Evolutionary conservation across 495 filamentous ascomycete species (phyloP).

Genomic region (Beverwykella pulmonaria): DNA sequence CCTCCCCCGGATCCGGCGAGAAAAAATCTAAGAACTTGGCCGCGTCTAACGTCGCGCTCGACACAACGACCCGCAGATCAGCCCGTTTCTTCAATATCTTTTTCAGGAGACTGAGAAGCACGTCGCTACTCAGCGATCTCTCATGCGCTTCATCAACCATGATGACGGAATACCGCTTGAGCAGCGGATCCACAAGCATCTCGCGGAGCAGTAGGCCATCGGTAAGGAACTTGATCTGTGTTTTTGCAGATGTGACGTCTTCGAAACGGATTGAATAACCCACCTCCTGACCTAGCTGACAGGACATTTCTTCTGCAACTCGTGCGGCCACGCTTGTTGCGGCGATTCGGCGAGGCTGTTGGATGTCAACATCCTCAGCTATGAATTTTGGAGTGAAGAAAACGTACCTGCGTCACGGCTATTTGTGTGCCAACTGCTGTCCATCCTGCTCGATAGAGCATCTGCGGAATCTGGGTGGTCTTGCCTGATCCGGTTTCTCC

Average conservation of each 20-base stretch:
- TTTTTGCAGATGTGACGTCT: conserved; percentile 85
- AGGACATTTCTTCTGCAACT: conserved; percentile 92
- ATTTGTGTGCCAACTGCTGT: conserved; percentile 80
- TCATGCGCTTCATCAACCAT: conserved; percentile 99
- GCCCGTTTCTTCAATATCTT: conserved; percentile 83
- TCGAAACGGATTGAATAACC: conserved; percentile 98
- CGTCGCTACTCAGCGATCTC: conserved; percentile 88
- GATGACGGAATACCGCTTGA: conserved; percentile 92
- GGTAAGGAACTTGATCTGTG: conserved; percentile 93
- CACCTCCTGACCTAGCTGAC: conserved; percentile 89
- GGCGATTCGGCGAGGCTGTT: conserved; percentile 86
- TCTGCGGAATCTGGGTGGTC: conserved; percentile 54
- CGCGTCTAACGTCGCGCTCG: conserved; percentile 91
- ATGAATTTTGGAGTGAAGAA: conserved; percentile 15
- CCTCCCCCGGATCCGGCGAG: conserved; percentile 53
- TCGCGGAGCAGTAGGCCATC: conserved; percentile 95
- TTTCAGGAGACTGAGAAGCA: conserved; percentile 91
- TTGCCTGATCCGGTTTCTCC: conserved; percentile 53
- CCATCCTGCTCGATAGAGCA: conserved; percentile 68
- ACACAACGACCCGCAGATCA: conserved; percentile 87
- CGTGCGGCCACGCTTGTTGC: conserved; percentile 88
- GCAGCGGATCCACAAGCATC: conserved; percentile 86
- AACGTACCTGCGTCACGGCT: conserved; percentile 83
- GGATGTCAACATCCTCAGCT: conserved; percentile 47
- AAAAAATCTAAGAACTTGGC: conserved; percentile 89